Evolutionary conservation across 2,329 filamentous ascomycete genomes (phyloP).

Genomic region (Aspergillus oerlinghausenensis): DNA sequence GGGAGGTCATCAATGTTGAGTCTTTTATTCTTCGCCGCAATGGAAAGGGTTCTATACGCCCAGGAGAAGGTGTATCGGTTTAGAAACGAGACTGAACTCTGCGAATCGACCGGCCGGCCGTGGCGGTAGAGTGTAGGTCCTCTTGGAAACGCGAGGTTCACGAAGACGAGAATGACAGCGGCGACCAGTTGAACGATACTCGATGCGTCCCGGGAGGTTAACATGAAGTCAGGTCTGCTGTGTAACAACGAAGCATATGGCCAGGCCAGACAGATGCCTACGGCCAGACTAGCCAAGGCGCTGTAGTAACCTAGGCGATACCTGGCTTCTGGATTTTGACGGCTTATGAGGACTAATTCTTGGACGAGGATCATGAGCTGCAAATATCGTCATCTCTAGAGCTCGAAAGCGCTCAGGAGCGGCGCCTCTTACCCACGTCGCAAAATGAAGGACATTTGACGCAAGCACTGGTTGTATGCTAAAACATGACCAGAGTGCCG

Average conservation of each 20-base stretch:
- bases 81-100: conserved; percentile 57
- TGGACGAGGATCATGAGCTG: conserved; percentile 3
- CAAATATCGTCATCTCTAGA: too few relatives aligned
- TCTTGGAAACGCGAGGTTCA: conserved; percentile 52
- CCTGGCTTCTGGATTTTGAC: neutral
- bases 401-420: neutral
- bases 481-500: neutral
- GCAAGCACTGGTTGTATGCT: neutral
- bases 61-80: conserved; percentile 62
- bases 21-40: conserved; percentile 55
- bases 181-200: conserved; percentile 2
- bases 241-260: neutral
- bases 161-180: neutral
- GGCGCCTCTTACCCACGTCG: conserved; percentile 3
- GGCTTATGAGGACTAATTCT: conserved; percentile 1
- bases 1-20: conserved; percentile 61
- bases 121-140: conserved; percentile 61
- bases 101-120: conserved; percentile 55
- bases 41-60: conserved; percentile 51
- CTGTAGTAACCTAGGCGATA: conserved; percentile 9
- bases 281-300: neutral
- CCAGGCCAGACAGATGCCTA: neutral
- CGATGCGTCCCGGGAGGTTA: neutral
- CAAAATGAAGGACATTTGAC: neutral
- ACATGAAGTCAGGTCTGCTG: neutral